phyloP scores from a whole-genome alignment of 805 yeast genomes.

The Metschnikowia kunwiensis region DNA sequence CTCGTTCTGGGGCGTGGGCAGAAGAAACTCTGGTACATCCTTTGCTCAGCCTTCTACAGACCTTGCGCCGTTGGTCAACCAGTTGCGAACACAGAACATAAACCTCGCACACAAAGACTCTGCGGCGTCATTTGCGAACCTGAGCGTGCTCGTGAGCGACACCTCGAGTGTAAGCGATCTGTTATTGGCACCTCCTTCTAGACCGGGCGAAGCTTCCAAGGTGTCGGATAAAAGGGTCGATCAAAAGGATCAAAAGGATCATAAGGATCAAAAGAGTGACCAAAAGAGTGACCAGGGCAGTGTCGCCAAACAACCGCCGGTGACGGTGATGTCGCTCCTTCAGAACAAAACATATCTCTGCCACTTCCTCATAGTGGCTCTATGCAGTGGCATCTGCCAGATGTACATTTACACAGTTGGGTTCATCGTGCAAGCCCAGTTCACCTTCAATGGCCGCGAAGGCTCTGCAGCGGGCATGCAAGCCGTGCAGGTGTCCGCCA shows the following conservation, averaged over 20 bases:
- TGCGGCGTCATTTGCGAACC: conserved; percentile 6
- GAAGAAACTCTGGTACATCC: conserved; percentile 22
- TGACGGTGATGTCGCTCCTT: conserved; percentile 12
- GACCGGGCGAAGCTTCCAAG: not conserved
- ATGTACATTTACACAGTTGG: conserved; percentile 74
- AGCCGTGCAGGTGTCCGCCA: conserved; percentile 66
- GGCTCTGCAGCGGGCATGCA: conserved; percentile 47
- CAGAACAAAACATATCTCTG: conserved; percentile 39
- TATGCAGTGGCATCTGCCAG: conserved; percentile 64
- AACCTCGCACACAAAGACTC: conserved; percentile 7
- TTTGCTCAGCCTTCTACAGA: conserved; percentile 11
- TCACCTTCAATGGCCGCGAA: conserved; percentile 34
- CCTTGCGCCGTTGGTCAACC: conserved; percentile 10
- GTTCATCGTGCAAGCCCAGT: conserved; percentile 54
- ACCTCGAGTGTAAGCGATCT: conserved; percentile 12
- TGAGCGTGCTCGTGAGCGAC: conserved; percentile 12
- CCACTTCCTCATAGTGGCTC: conserved; percentile 54
- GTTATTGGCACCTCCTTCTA: conserved; percentile 2
- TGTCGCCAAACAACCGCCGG: not conserved
- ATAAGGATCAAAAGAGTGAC: not conserved
- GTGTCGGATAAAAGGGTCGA: not conserved
- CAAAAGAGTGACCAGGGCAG: not conserved
- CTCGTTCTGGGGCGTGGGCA: conserved; percentile 41
- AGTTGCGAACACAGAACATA: conserved; percentile 3
- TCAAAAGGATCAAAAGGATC: too few relatives aligned